Conservation (phyloP, 1,284 basidiomycete genomes). For the Ustilago crameri region DNA sequence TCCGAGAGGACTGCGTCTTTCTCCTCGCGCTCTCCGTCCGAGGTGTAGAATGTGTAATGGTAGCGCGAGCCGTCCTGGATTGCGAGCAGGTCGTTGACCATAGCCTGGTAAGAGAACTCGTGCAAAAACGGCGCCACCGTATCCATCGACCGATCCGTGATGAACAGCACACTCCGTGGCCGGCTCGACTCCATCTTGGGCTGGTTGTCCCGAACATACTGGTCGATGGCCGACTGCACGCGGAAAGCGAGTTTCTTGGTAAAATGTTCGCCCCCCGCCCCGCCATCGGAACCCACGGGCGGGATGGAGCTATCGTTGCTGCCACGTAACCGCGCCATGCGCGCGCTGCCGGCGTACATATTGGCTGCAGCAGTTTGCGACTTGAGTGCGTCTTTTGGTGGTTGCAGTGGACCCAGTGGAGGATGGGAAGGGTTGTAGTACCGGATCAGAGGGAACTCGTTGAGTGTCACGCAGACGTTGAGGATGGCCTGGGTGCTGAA, state of each 20-base stretch:
- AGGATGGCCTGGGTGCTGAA: constrained; percentile 60
- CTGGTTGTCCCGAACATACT: constrained; percentile 55
- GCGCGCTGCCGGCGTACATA: constrained; percentile 47
- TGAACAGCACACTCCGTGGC: constrained; percentile 83
- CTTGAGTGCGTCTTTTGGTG: constrained; percentile 38
- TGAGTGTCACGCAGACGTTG: constrained; percentile 88
- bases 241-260: constrained; percentile 63
- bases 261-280: constrained; percentile 49
- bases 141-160: constrained; percentile 97
- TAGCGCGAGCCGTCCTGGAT: constrained; percentile 84
- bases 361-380: constrained; percentile 48
- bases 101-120: constrained; percentile 99
- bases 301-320: constrained; percentile 23
- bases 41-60: constrained; percentile 73
- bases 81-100: constrained; percentile 92
- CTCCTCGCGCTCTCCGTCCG: constrained; percentile 81
- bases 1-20: constrained; percentile 86
- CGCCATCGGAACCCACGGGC: constrained; percentile 16
- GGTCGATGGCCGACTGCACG: constrained; percentile 53
- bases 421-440: constrained; percentile 87
- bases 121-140: constrained; percentile 88
- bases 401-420: constrained; percentile 79
- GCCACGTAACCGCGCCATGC: constrained; percentile 54
- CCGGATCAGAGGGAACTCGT: constrained; percentile 92
- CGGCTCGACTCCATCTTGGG: constrained; percentile 77